Conservation (phyloP, 2,329 filamentous ascomycete species). For the Chrysoporthe cubensis region DNA sequence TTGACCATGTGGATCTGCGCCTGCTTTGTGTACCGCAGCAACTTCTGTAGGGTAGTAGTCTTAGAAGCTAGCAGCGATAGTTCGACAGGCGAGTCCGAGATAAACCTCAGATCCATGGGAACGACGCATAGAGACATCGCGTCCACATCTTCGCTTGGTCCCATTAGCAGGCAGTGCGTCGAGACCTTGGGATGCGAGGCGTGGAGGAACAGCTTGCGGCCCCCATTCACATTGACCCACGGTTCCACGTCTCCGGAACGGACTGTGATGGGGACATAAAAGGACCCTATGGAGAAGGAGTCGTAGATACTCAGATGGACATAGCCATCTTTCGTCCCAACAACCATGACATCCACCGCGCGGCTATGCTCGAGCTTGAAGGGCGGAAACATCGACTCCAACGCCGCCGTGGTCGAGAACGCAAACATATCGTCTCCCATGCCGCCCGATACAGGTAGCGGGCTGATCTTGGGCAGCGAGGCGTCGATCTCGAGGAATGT, state of each 20-base stretch:
- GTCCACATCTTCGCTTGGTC: conserved; percentile 41
- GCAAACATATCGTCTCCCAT: conserved; percentile 61
- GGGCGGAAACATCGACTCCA: conserved; percentile 71
- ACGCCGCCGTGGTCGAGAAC: conserved; percentile 70
- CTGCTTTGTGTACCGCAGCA: conserved; percentile 83
- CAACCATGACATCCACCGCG: conserved; percentile 77
- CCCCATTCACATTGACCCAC: conserved; percentile 29
- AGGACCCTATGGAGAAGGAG: conserved; percentile 76
- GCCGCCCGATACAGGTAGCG: conserved; percentile 67
- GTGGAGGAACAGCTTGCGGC: conserved; percentile 58
- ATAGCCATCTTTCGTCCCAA: conserved; percentile 71
- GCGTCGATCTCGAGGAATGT: conserved; percentile 76
- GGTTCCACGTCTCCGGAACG: conserved; percentile 5
- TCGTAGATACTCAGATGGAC: conserved; percentile 84
- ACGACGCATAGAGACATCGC: conserved; percentile 60
- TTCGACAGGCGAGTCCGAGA: conserved; percentile 77
- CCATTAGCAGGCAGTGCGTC: conserved; percentile 74
- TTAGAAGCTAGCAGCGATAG: conserved; percentile 85
- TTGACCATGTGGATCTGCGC: conserved; percentile 76
- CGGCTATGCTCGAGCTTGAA: conserved; percentile 68
- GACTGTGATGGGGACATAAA: conserved; percentile 39
- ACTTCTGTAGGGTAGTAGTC: conserved; percentile 82
- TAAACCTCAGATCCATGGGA: conserved; percentile 81
- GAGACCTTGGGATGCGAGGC: conserved; percentile 73
- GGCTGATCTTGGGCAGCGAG: conserved; percentile 76